A percentile compares a stretch with the other conserved stretches of the same genome.
These are phyloP conservation scores for Vanilla planifolia DNA, from an alignment of 106 monocot genomes.

Conservation along the genomic window DNA sequence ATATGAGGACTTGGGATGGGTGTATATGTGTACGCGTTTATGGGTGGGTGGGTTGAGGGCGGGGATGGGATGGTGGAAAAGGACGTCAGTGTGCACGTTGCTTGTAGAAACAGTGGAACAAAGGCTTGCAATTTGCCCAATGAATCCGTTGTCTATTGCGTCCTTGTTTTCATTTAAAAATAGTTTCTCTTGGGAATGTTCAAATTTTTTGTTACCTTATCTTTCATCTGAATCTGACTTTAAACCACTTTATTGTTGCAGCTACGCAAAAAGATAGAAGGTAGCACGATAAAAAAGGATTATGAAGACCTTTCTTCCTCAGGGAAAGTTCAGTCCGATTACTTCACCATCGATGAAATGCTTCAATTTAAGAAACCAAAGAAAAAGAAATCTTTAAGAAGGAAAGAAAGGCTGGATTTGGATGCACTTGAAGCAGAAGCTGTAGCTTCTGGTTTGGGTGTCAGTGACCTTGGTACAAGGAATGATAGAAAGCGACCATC, in stretches of 20 bases:
- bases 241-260: constrained; percentile 23
- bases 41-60: too few species aligned
- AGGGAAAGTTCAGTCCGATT: constrained; percentile 67
- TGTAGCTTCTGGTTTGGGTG: constrained; percentile 59
- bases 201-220: not conserved
- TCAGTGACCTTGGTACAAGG: constrained; percentile 77
- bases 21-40: too few species aligned
- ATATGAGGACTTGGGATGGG: too few species aligned
- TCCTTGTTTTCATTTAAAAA: not conserved
- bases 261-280: constrained; percentile 73
- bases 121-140: not conserved
- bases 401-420: constrained; percentile 81
- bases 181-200: constrained; percentile 1
- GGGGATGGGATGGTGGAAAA: too few species aligned
- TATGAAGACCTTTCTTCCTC: constrained; percentile 59
- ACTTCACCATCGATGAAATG: constrained; percentile 88
- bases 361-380: constrained; percentile 94
- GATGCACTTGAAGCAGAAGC: constrained; percentile 96
- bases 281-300: constrained; percentile 29
- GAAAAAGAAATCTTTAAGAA: constrained; percentile 94
- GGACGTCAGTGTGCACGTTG: too few species aligned
- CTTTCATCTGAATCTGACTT: not conserved
- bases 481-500: constrained; percentile 44
- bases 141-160: not conserved
- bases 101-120: too few species aligned